Conservation (phyloP, 768 basidiomycete species). For the Cubamyces lactineus region DNA sequence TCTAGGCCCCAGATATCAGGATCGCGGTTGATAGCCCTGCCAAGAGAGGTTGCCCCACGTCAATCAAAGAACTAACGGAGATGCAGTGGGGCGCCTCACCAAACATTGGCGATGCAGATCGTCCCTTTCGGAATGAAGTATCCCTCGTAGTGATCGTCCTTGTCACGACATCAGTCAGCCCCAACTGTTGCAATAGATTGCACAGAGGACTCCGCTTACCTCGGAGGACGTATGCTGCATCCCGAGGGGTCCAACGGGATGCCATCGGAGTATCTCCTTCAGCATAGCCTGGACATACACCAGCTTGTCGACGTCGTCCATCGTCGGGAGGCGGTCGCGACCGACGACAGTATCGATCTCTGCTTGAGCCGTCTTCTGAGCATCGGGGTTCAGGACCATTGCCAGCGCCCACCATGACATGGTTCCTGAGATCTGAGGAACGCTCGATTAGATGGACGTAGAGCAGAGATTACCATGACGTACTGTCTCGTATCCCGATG, state of each 20-base stretch:
- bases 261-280: slow-evolving; percentile 17
- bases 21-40: slow-evolving; percentile 51
- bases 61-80: slow-evolving; percentile 40
- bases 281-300: slow-evolving; percentile 13
- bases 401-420: slow-evolving; percentile 45
- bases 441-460: too few relatives aligned
- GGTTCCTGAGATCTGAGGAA: slow-evolving; percentile 42
- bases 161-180: background rate
- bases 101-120: slow-evolving; percentile 22
- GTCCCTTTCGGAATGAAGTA: slow-evolving; percentile 23
- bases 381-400: slow-evolving; percentile 41
- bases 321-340: slow-evolving; percentile 35
- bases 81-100: slow-evolving; percentile 5
- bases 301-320: slow-evolving; percentile 1
- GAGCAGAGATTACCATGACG: background rate
- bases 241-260: slow-evolving; percentile 12
- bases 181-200: too few relatives aligned
- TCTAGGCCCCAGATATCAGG: slow-evolving; percentile 38
- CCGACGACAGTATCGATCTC: slow-evolving; percentile 47
- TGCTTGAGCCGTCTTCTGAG: slow-evolving; percentile 40
- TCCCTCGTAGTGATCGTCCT: slow-evolving; percentile 23
- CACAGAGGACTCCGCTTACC: background rate
- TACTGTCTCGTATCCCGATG: background rate
- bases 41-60: slow-evolving; percentile 45
- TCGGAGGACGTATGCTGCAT: slow-evolving; percentile 6